Conservation (phyloP, 768 basidiomycete genomes). For the Mycena sanguinolenta region DNA sequence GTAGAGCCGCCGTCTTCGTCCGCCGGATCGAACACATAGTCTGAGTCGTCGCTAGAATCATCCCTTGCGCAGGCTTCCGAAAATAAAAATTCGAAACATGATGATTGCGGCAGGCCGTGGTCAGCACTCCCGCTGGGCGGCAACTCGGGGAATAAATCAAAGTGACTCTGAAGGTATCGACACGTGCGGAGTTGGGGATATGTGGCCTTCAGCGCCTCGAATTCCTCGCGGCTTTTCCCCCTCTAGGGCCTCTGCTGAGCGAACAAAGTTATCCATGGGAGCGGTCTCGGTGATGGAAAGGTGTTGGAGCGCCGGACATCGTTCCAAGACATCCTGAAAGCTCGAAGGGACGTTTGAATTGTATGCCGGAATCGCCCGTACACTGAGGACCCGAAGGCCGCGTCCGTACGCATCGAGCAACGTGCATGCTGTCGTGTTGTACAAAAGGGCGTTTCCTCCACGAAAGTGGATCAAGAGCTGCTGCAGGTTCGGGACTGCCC, state of each 20-base stretch:
- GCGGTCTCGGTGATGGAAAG: neutral
- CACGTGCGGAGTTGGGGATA: neutral
- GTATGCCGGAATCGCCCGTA: neutral
- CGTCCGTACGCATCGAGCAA: neutral
- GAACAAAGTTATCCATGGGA: neutral
- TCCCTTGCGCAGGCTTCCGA: neutral
- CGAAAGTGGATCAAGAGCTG: neutral
- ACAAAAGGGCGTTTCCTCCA: neutral
- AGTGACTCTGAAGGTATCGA: neutral
- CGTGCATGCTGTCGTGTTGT: neutral
- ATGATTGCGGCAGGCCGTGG: neutral
- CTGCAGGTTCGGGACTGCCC: constrained; percentile 7
- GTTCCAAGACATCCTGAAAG: neutral
- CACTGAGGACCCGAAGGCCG: neutral
- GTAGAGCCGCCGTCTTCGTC: constrained; percentile 6
- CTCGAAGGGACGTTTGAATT: neutral
- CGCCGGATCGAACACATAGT: neutral
- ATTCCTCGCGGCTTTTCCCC: neutral
- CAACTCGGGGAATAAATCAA: too few species aligned
- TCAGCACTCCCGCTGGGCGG: neutral
- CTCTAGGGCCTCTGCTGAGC: too few species aligned
- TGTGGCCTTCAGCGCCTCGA: neutral
- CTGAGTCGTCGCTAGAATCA: constrained; percentile 1
- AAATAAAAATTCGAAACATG: neutral
- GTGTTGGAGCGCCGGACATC: constrained; percentile 2